Base-by-base conservation (phyloP, 1,284 basidiomycete genomes). In the Puccinia horiana region DNA sequence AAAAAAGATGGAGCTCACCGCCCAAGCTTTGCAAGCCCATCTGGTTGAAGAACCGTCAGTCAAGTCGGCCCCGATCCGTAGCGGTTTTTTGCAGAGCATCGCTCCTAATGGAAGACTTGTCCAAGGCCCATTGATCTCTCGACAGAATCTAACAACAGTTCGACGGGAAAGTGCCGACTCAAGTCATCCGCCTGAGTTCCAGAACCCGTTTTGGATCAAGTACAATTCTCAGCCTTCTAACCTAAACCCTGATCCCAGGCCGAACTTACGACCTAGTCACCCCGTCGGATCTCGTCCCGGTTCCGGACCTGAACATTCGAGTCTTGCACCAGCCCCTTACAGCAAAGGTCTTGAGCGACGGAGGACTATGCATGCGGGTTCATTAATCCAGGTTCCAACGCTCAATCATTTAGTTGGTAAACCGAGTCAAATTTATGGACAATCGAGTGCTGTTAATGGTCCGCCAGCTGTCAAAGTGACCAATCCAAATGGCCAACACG, bases 51-150 rank as follows among this genome's bases (percentile, higher is more conserved):
- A 75, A 23, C 70, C 70, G 37, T 74, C 69, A 18, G 58, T 81
- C 61, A 81, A 74, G 49, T 81, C 79, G n/a, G 79, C 79, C 26
- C 79, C 79, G n/a, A 74, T 81, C 29, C 42, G 58, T 14, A 65
- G 70, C 23, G 69, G 79, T 1, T 81, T 81, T n/a, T 73, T 81
- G 26, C 78, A 81, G 29, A 49, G 40, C 37, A 73, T 54, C 12
- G 23, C 54, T 61, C 44, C 35, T 3, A 74, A 81, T 65, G 70
- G 56, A 1, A 42, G 65, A 18, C 32, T 65, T 2, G 37, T 75
- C 23, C 63, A 49, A 49, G 73, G 56, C 56, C 67, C 78, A 12
- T 40, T 73, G 18, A 73, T 73, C 61, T 65, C 78, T 2, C 47
- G 67, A 35, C 54, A 47, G 26, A 81, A 74, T 44, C 23, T 67